These are phyloP conservation scores for Apiospora rasikravindrae DNA, from an alignment of 2,329 filamentous ascomycete genomes.

Conservation along the genomic window DNA sequence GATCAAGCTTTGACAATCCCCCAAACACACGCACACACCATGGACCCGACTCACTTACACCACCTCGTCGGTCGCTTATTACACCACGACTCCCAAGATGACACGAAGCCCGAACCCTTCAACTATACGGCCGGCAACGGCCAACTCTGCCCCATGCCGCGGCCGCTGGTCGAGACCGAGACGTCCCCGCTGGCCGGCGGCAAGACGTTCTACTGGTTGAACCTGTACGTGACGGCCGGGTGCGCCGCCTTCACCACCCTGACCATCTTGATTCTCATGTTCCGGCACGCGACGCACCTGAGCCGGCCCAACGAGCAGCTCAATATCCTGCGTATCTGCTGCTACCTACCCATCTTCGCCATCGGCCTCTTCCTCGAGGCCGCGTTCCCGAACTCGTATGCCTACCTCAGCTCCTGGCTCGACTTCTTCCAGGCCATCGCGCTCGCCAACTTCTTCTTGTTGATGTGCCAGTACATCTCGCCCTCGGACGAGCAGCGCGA, in stretches of 20 bases:
- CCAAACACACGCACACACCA: neutral
- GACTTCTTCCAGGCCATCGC: conserved; percentile 47
- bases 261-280: conserved; percentile 38
- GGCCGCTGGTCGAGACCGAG: neutral
- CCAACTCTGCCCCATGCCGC: conserved; percentile 9
- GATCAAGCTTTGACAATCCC: neutral
- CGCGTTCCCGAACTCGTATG: conserved; percentile 41
- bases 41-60: neutral
- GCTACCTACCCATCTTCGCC: conserved; percentile 47
- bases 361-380: conserved; percentile 46
- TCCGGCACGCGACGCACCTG: conserved; percentile 43
- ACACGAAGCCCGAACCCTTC: neutral
- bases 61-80: neutral
- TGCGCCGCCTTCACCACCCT: conserved; percentile 40
- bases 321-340: conserved; percentile 50
- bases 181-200: neutral
- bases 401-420: conserved; percentile 47
- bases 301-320: conserved; percentile 48
- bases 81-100: neutral
- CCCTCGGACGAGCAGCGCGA: conserved; percentile 40
- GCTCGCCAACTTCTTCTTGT: conserved; percentile 49
- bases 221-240: conserved; percentile 43
- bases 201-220: conserved; percentile 35
- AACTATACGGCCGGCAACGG: conserved; percentile 13
- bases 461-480: conserved; percentile 44